A percentile compares a stretch with the other conserved stretches of the same genome.
Conservation (phyloP, 345 rosid species). For the Triadica sebifera region DNA sequence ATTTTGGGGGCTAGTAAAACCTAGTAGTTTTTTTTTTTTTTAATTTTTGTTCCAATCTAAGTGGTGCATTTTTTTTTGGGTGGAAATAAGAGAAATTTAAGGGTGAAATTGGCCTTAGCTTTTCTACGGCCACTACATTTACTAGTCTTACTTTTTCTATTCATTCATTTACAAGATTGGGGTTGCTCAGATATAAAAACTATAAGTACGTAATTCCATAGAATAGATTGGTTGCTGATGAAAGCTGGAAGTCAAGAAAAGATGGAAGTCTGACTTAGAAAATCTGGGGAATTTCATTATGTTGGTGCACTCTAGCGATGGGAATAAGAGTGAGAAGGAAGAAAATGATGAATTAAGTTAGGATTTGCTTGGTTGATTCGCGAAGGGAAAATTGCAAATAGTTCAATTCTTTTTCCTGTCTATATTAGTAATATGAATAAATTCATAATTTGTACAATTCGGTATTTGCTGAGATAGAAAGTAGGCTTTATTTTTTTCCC, state of each 20-base stretch:
- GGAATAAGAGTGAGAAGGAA: not conserved
- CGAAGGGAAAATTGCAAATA: not conserved
- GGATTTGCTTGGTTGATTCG: not conserved
- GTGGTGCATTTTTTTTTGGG: too few species aligned
- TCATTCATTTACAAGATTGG: too few species aligned
- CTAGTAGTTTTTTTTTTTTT: too few species aligned
- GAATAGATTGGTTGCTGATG: not conserved
- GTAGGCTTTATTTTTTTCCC: not conserved
- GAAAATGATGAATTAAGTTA: not conserved
- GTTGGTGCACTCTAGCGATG: not conserved
- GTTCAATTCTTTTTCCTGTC: not conserved
- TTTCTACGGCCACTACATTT: too few species aligned
- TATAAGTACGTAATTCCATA: not conserved
- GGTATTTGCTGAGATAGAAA: not conserved
- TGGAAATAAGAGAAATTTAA: not conserved
- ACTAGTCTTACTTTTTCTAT: too few species aligned
- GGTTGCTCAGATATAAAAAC: not conserved
- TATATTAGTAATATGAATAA: not conserved
- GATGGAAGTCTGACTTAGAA: not conserved
- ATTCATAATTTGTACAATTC: not conserved
- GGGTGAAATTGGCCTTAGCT: not conserved
- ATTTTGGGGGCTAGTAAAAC: too few species aligned
- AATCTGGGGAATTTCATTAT: not conserved
- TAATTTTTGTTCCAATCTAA: not conserved
- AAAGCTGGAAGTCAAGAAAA: not conserved